phyloP scores from a whole-genome alignment of 345 rosid species.

The Arabidopsis suecica region DNA sequence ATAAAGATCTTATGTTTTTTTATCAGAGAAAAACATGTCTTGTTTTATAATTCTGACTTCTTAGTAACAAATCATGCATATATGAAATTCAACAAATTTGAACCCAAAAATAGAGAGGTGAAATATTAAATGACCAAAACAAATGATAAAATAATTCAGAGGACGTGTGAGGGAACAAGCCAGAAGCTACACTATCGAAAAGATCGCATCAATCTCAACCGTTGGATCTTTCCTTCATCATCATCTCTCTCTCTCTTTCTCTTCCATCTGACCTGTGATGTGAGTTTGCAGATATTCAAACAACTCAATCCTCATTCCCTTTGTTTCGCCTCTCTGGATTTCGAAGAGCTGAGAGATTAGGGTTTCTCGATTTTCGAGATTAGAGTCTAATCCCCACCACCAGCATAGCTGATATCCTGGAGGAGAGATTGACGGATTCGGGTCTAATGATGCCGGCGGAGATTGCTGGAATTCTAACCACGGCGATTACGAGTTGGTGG shows the following conservation, averaged over 20 bases:
- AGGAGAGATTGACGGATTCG: constrained; percentile 1
- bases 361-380: constrained; percentile 19
- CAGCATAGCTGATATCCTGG: background rate
- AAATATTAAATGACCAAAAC: too few species aligned
- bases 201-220: constrained; percentile 28
- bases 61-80: too few species aligned
- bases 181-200: constrained; percentile 32
- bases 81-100: too few species aligned
- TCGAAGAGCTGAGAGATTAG: background rate
- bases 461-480: constrained; percentile 14
- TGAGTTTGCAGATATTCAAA: constrained; percentile 35
- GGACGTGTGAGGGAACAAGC: constrained; percentile 42
- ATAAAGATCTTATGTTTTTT: too few species aligned
- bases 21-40: too few species aligned
- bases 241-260: constrained; percentile 31
- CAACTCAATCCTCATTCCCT: background rate
- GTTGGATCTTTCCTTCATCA: constrained; percentile 33
- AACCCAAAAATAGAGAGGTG: too few species aligned
- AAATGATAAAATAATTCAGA: background rate
- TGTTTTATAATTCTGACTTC: too few species aligned
- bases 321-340: constrained; percentile 28
- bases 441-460: constrained; percentile 39
- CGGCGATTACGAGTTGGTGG: constrained; percentile 69
- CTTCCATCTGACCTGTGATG: constrained; percentile 24
- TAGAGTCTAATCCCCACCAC: background rate